These are phyloP conservation scores for Linum tenue DNA, from an alignment of 345 rosid genomes.

Conservation along the genomic window DNA sequence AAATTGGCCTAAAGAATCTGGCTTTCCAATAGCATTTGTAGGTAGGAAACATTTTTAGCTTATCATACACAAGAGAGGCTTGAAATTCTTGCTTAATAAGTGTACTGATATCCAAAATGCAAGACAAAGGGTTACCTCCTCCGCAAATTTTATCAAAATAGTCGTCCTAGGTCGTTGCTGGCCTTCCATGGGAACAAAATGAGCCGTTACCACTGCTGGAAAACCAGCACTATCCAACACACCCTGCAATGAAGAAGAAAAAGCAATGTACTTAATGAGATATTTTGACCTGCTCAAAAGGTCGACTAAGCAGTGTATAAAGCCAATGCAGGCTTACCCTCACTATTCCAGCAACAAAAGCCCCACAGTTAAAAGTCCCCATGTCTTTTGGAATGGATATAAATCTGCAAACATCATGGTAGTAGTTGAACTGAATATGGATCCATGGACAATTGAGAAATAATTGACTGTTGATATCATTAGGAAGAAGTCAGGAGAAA, in stretches of 20 bases:
- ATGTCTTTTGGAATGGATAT: slow-evolving; percentile 96
- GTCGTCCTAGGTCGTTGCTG: slow-evolving; percentile 96
- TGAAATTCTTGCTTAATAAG: too few relatives aligned
- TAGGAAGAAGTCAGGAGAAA: background rate
- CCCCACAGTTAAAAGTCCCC: slow-evolving; percentile 99
- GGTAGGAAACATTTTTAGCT: too few relatives aligned
- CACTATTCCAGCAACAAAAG: slow-evolving; percentile 97
- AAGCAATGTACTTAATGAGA: slow-evolving; percentile 11
- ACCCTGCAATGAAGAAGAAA: slow-evolving; percentile 43
- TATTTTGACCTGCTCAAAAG: slow-evolving; percentile 2
- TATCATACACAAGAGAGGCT: background rate
- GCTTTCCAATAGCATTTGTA: too few relatives aligned
- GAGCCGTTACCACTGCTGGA: slow-evolving; percentile 95
- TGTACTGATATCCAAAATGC: background rate
- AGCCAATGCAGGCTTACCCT: slow-evolving; percentile 39
- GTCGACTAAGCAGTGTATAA: slow-evolving; percentile 5
- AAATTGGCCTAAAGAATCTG: too few relatives aligned
- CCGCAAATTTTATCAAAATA: slow-evolving; percentile 89
- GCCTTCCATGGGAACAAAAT: slow-evolving; percentile 97
- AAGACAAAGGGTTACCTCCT: slow-evolving; percentile 49
- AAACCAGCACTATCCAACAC: slow-evolving; percentile 87
- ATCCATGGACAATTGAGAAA: background rate
- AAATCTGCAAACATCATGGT: slow-evolving; percentile 35
- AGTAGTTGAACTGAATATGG: background rate
- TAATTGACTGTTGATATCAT: background rate